phyloP scores from a whole-genome alignment of 495 filamentous ascomycete genomes.

The Neurospora sp. region DNA sequence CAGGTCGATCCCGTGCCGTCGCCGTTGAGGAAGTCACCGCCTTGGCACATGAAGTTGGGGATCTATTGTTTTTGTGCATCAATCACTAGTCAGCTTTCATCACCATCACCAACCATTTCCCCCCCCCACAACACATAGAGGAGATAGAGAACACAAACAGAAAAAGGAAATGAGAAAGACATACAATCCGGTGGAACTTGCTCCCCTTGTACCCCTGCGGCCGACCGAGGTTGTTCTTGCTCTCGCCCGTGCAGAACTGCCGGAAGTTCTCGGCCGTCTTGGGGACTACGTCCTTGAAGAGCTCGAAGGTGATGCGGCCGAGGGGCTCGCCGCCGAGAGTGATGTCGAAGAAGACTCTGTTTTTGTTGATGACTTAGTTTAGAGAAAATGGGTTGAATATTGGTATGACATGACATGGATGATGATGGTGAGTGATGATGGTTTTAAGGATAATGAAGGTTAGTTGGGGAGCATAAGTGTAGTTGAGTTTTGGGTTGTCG shows the following conservation, averaged over 20 bases:
- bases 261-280: conserved; percentile 95
- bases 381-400: no score
- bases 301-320: conserved; percentile 87
- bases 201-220: conserved; percentile 88
- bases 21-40: conserved; percentile 91
- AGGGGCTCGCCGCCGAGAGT: conserved; percentile 83
- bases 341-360: conserved; percentile 85
- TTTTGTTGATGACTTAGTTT: background rate
- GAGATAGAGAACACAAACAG: background rate
- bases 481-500: background rate
- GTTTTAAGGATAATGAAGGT: background rate
- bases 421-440: background rate
- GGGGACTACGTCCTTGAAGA: conserved; percentile 76
- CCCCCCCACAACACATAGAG: background rate
- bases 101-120: background rate
- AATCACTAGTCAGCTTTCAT: background rate
- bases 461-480: background rate
- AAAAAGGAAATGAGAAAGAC: conserved; percentile 20
- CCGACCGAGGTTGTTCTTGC: conserved; percentile 65
- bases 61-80: conserved; percentile 44
- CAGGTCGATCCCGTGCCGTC: conserved; percentile 82
- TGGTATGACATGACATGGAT: background rate
- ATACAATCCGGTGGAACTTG: conserved; percentile 90
- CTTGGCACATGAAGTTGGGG: conserved; percentile 92
- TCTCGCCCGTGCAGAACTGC: conserved; percentile 93